A percentile compares a stretch with the other conserved stretches of the same genome.
phyloP scores from a whole-genome alignment of 306 rosid species.

The Luffa aegyptiaca region DNA sequence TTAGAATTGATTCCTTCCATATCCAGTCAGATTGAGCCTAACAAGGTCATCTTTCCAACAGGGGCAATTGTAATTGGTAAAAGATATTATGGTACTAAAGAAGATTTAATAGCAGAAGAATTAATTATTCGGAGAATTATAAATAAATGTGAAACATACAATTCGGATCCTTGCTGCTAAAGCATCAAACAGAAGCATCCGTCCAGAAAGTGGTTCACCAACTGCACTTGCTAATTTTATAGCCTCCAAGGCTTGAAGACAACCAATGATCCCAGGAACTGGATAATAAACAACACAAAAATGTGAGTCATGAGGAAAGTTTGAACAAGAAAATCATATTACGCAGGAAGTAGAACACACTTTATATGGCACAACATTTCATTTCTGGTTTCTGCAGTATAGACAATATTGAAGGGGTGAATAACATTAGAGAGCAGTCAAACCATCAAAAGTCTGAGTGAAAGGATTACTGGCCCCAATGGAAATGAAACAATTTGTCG shows the following conservation, averaged over 20 bases:
- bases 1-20: background rate
- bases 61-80: background rate
- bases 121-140: background rate
- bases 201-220: constrained; percentile 82
- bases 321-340: background rate
- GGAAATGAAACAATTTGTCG: background rate
- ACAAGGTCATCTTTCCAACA: background rate
- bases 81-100: background rate
- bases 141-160: constrained; percentile 36
- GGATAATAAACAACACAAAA: constrained; percentile 16
- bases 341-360: background rate
- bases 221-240: constrained; percentile 78
- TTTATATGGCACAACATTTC: background rate
- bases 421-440: background rate
- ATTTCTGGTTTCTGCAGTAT: background rate
- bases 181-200: constrained; percentile 93
- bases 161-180: constrained; percentile 64
- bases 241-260: constrained; percentile 97
- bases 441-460: background rate
- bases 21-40: background rate
- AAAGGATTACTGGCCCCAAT: background rate
- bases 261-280: constrained; percentile 97
- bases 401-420: background rate
- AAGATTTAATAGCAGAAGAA: background rate
- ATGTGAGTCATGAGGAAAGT: background rate